These are phyloP conservation scores for Fusarium clavum DNA, from an alignment of 2,329 filamentous ascomycete genomes.

Conservation along the genomic window DNA sequence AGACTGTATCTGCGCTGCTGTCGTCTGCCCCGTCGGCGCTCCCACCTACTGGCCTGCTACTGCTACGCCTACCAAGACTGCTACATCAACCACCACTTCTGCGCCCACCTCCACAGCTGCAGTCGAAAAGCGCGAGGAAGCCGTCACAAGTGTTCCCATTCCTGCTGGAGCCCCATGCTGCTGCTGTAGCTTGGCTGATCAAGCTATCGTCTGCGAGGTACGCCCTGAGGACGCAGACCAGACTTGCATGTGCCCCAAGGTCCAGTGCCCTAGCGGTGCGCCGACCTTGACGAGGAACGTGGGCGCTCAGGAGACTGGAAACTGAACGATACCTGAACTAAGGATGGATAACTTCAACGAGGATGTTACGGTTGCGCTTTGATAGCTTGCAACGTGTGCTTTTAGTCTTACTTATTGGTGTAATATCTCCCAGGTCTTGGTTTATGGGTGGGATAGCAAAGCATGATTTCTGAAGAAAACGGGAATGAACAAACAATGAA, in stretches of 20 bases:
- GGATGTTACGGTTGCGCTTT: not conserved
- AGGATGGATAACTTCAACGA: not conserved
- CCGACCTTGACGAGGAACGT: constrained; percentile 33
- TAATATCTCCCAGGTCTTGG: constrained; percentile 18
- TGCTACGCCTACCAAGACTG: not conserved
- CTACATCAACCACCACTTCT: not conserved
- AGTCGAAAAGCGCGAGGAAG: constrained; percentile 15
- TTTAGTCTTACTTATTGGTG: constrained; percentile 22
- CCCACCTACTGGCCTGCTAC: constrained; percentile 26
- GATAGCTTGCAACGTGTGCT: constrained; percentile 7
- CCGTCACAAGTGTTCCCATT: constrained; percentile 3
- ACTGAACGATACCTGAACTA: not conserved
- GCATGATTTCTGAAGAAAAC: not conserved
- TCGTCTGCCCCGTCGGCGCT: constrained; percentile 41
- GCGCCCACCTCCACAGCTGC: not conserved
- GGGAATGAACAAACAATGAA: constrained; percentile 1
- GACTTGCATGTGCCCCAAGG: constrained; percentile 39
- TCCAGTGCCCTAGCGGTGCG: constrained; percentile 34
- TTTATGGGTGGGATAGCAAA: constrained; percentile 8
- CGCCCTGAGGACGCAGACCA: constrained; percentile 26
- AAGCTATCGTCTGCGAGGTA: constrained; percentile 37
- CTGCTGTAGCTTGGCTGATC: constrained; percentile 37
- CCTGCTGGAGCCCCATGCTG: constrained; percentile 32
- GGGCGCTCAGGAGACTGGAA: constrained; percentile 15
- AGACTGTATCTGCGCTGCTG: constrained; percentile 46